A percentile compares a stretch with the other conserved stretches of the same genome.
These are phyloP conservation scores for Colletotrichum siamense DNA, from an alignment of 2,329 filamentous ascomycete species.

Conservation along the genomic window DNA sequence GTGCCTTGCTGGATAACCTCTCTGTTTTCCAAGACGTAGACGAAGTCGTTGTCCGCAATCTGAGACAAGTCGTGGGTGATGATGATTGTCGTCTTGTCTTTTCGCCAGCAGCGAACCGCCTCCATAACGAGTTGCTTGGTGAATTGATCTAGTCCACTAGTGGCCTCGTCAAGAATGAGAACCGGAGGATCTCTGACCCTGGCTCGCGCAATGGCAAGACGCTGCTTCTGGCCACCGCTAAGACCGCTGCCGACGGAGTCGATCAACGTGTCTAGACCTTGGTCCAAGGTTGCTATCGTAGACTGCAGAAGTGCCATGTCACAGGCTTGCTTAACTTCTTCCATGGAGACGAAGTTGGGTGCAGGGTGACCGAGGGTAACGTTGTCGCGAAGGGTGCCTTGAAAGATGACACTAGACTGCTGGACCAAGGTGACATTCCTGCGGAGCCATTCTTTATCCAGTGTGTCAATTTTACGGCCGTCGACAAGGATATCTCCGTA, in stretches of 20 bases:
- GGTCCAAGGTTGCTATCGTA: conserved; percentile 69
- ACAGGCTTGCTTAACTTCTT: conserved; percentile 66
- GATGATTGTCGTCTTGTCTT: conserved; percentile 85
- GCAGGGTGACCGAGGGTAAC: conserved; percentile 71
- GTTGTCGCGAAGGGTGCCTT: conserved; percentile 79
- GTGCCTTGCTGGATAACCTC: conserved; percentile 73
- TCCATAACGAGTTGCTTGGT: conserved; percentile 74
- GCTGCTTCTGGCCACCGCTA: conserved; percentile 86
- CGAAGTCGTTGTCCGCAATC: conserved; percentile 74
- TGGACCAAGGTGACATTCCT: conserved; percentile 82
- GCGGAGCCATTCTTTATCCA: conserved; percentile 77
- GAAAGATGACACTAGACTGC: conserved; percentile 82
- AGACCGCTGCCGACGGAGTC: conserved; percentile 73
- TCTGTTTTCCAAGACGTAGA: conserved; percentile 80
- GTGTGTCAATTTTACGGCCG: conserved; percentile 59
- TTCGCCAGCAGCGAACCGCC: conserved; percentile 77
- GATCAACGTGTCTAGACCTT: conserved; percentile 75
- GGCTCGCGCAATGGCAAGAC: conserved; percentile 81
- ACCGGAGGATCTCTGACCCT: conserved; percentile 78
- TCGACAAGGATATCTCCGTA: conserved; percentile 75
- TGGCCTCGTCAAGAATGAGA: conserved; percentile 87
- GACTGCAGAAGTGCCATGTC: conserved; percentile 72
- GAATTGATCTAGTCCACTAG: conserved; percentile 81
- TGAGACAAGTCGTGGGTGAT: conserved; percentile 90
- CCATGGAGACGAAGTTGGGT: conserved; percentile 42